Base-by-base conservation (phyloP, 805 yeast genomes). In the Pichia manshurica region DNA sequence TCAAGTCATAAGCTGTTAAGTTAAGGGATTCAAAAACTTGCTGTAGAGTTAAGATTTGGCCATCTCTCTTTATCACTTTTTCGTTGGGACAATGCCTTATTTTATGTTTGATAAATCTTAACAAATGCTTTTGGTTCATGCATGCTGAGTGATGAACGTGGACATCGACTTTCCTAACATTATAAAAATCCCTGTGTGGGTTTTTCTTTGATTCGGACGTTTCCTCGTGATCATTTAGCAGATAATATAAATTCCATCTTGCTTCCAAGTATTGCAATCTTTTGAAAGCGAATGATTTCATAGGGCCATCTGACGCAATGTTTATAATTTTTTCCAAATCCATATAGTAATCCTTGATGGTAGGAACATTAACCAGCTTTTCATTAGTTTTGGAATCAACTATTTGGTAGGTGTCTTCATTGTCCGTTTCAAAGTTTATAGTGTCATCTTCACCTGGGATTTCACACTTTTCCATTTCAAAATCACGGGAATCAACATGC, bases 61-160 rank as follows among this genome's bases (percentile, higher is more conserved):
- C 95, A 69, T 93, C 99, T 71, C 99, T 84, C 67, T 77, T 83
- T 43, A 95, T 93, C 13, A 93, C 99, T 52, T 85, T 83, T 63
- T 95, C 96, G 55, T 87, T 77, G 2, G 95, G 90, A 41, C 72
- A 70, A 50, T 87, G 86, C 69, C 91, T 88, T 68, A 93, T 81
- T 69, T 93, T 93, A 64, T 89, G 87, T 68, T 93, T 93, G 66
- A 93, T 93, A 65, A 87, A 93, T 59, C 99, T 82, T 55, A 93
- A 72, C 58, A 93, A 71, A 69, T 93, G 99, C 67, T 93, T 93
- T 69, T 93, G 99, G 61, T 95, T 95, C 98, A 95, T 95, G 66
- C 97, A 90, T 10, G 99, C 99, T 9, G 96, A 87, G 65, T 95
- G 99, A 65, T 93, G 99, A 58, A 93, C 96, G 73, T 93, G 99